phyloP scores from a whole-genome alignment of 2,329 filamentous ascomycete species.

The Aureobasidium sp. region DNA sequence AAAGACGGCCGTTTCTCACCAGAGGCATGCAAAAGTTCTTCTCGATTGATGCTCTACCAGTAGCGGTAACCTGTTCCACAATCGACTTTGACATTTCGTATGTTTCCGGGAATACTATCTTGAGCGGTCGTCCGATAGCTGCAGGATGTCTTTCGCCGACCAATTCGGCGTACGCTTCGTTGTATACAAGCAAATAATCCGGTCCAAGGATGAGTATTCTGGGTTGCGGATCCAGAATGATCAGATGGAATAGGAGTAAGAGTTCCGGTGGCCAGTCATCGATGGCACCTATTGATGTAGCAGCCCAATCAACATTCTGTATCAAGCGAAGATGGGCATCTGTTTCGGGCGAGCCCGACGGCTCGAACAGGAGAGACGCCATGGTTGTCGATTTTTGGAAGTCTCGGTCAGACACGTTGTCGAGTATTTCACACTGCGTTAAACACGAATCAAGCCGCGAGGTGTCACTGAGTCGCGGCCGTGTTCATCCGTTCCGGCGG shows the following conservation, averaged over 20 bases:
- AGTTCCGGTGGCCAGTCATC: slow-evolving; percentile 13
- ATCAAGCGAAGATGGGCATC: slow-evolving; percentile 3
- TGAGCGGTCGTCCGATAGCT: not conserved
- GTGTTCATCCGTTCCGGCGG: not conserved
- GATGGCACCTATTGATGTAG: slow-evolving; percentile 13
- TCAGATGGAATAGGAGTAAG: slow-evolving; percentile 13
- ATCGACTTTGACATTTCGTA: not conserved
- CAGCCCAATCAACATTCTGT: slow-evolving; percentile 13
- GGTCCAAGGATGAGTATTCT: slow-evolving; percentile 12
- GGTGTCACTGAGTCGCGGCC: not conserved
- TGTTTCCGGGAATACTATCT: not conserved
- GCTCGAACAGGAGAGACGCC: not conserved
- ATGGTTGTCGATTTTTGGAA: not conserved
- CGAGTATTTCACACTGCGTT: not conserved
- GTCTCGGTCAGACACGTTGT: not conserved
- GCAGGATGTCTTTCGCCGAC: slow-evolving; percentile 12
- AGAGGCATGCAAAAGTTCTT: not conserved
- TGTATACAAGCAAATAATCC: slow-evolving; percentile 13
- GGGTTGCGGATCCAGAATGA: slow-evolving; percentile 15
- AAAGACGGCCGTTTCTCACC: not conserved
- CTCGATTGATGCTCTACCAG: not conserved
- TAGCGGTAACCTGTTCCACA: not conserved
- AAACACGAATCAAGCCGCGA: not conserved
- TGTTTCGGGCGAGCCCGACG: not conserved
- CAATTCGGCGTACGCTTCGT: slow-evolving; percentile 13